Conservation (phyloP, 202 grass and related monocot genomes). For the Saccharum hybrid region DNA sequence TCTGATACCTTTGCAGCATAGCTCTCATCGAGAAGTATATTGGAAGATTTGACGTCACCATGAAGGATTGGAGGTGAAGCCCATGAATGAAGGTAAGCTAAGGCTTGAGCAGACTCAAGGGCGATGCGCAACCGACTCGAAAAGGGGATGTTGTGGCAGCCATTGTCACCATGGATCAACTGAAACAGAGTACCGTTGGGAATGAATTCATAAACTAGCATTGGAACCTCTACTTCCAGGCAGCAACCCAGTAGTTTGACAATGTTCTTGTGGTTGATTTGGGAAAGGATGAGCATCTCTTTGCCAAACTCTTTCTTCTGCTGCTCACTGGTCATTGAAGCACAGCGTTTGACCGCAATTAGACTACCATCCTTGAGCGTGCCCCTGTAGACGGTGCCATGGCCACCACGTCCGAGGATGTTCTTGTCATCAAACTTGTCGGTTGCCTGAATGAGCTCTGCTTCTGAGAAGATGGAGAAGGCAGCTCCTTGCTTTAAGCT, state of each 20-base stretch:
- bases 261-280: too few relatives aligned
- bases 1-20: conserved; percentile 39
- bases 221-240: too few relatives aligned
- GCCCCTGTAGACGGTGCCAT: conserved; percentile 6
- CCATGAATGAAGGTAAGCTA: too few relatives aligned
- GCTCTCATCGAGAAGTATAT: too few relatives aligned
- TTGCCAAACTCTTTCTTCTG: too few relatives aligned
- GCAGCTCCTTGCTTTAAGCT: background rate
- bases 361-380: background rate
- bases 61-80: conserved; percentile 48
- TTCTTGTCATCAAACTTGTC: conserved; percentile 48
- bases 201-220: too few relatives aligned
- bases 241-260: too few relatives aligned
- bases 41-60: conserved; percentile 44
- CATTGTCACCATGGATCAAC: conserved; percentile 40
- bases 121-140: conserved; percentile 40
- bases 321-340: conserved; percentile 26
- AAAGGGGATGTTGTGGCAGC: too few relatives aligned
- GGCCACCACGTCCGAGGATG: background rate
- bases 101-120: conserved; percentile 37
- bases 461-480: conserved; percentile 44
- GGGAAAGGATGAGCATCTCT: too few relatives aligned
- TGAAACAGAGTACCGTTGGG: conserved; percentile 53
- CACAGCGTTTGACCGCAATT: conserved; percentile 38
- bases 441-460: conserved; percentile 43